Evolutionary conservation across 805 yeast species (phyloP).

Genomic region (Candida berthetii): DNA sequence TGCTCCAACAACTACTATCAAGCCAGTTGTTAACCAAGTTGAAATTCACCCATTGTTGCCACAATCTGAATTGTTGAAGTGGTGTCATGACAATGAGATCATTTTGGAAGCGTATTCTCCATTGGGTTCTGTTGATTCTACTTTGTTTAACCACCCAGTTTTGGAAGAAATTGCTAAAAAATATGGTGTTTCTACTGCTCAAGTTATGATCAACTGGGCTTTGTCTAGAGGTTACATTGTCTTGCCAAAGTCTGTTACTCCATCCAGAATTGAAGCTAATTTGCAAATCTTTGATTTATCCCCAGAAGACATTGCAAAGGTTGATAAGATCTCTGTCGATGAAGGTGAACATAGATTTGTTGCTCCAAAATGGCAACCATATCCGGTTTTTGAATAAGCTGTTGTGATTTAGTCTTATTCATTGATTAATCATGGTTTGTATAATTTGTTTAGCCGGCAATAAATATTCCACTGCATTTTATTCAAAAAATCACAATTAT

Average conservation of each 20-base stretch:
- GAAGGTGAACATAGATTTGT: constrained; percentile 22
- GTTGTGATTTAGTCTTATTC: too few relatives aligned
- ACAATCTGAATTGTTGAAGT: constrained; percentile 50
- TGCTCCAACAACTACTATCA: constrained; percentile 38
- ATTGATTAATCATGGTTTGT: too few relatives aligned
- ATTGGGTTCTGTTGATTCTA: constrained; percentile 50
- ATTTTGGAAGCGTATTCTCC: constrained; percentile 74
- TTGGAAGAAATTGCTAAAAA: constrained; percentile 37
- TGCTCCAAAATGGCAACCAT: constrained; percentile 22
- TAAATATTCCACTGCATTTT: too few relatives aligned
- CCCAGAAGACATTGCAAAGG: constrained; percentile 25
- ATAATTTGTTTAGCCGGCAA: too few relatives aligned
- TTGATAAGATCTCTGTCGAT: constrained; percentile 17
- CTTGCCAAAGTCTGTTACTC: constrained; percentile 40
- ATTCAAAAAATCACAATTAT: too few relatives aligned
- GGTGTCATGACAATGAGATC: constrained; percentile 43
- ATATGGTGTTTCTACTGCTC: constrained; percentile 34
- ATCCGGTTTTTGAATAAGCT: too few relatives aligned
- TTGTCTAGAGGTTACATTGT: constrained; percentile 47
- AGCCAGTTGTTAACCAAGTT: constrained; percentile 70
- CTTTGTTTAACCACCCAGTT: constrained; percentile 35
- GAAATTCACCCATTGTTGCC: constrained; percentile 74
- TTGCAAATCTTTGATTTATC: constrained; percentile 21
- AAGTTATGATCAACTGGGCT: constrained; percentile 51
- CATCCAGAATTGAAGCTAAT: constrained; percentile 32